Evolutionary conservation across 129 eudicot genomes (phyloP).

Genomic region (Cynara cardunculus): DNA sequence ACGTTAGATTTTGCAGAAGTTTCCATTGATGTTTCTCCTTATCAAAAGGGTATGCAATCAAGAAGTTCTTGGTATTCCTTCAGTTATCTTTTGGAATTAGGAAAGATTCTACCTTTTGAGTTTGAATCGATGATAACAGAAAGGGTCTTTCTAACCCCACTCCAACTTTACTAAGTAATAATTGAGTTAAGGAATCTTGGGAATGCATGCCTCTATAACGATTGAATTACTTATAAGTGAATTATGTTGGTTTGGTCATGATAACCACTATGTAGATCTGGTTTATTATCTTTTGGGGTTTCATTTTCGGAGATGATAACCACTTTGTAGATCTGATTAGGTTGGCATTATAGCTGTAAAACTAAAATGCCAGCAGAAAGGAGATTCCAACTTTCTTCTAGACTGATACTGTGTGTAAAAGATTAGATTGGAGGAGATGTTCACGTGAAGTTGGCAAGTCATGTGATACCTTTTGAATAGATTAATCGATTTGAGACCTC

Average conservation of each 20-base stretch:
- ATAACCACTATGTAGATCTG: neutral
- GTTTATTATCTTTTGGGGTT: neutral
- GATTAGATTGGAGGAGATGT: constrained; percentile 19
- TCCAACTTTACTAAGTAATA: neutral
- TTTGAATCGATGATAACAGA: constrained; percentile 3
- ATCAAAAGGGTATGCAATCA: neutral
- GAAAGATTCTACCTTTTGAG: constrained; percentile 10
- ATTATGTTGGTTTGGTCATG: constrained; percentile 2
- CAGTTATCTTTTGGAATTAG: neutral
- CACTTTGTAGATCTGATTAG: constrained; percentile 28
- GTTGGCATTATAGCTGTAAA: constrained; percentile 25
- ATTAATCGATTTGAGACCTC: constrained; percentile 6
- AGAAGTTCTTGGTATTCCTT: neutral
- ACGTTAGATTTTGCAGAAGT: neutral
- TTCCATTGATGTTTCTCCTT: neutral
- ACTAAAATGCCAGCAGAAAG: constrained; percentile 25
- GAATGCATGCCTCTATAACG: neutral
- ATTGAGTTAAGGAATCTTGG: neutral
- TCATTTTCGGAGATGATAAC: constrained; percentile 9
- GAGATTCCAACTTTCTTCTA: constrained; percentile 1
- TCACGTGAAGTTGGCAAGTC: constrained; percentile 34
- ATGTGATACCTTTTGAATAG: constrained; percentile 17
- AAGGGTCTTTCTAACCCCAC: neutral
- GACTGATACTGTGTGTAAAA: neutral
- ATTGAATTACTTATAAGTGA: neutral